Evolutionary conservation across 2,329 filamentous ascomycete species (phyloP).

Genomic region (Colletotrichum tanaceti): DNA sequence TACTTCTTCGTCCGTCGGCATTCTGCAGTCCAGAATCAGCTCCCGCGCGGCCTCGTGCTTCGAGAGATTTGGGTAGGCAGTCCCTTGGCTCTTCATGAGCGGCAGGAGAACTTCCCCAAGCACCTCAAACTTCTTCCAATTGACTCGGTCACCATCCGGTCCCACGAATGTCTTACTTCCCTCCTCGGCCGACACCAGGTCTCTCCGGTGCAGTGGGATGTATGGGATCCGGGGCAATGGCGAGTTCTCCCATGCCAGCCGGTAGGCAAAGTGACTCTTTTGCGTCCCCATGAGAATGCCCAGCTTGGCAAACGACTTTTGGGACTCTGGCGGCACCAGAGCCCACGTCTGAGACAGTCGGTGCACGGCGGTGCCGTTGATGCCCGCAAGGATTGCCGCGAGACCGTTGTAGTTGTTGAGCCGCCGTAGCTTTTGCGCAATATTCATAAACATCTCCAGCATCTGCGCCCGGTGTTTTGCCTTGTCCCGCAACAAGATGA

Average conservation of each 20-base stretch:
- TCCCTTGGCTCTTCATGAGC: conserved; percentile 91
- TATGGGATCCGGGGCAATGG: conserved; percentile 91
- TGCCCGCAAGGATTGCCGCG: conserved; percentile 91
- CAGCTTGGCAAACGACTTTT: conserved; percentile 88
- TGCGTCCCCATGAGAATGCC: conserved; percentile 93
- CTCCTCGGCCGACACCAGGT: conserved; percentile 91
- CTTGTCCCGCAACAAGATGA: conserved; percentile 91
- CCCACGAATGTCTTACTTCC: conserved; percentile 92
- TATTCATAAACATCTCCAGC: conserved; percentile 94
- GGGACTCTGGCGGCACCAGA: conserved; percentile 75
- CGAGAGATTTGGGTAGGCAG: conserved; percentile 78
- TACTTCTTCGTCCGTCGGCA: conserved; percentile 90
- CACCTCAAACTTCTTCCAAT: conserved; percentile 98
- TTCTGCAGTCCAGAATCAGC: conserved; percentile 82
- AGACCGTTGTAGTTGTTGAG: conserved; percentile 98
- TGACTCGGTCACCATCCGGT: conserved; percentile 78
- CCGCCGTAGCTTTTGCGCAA: conserved; percentile 86
- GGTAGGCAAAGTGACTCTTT: conserved; percentile 93
- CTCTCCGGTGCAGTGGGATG: conserved; percentile 87
- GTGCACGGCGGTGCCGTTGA: conserved; percentile 88
- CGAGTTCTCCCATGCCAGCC: conserved; percentile 97
- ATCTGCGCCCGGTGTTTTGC: conserved; percentile 92
- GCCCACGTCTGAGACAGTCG: conserved; percentile 83
- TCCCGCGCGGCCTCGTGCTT: conserved; percentile 78
- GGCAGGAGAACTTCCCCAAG: conserved; percentile 91